Base-by-base conservation (phyloP, 441 rosid genomes). In the Euphorbia corollata region DNA sequence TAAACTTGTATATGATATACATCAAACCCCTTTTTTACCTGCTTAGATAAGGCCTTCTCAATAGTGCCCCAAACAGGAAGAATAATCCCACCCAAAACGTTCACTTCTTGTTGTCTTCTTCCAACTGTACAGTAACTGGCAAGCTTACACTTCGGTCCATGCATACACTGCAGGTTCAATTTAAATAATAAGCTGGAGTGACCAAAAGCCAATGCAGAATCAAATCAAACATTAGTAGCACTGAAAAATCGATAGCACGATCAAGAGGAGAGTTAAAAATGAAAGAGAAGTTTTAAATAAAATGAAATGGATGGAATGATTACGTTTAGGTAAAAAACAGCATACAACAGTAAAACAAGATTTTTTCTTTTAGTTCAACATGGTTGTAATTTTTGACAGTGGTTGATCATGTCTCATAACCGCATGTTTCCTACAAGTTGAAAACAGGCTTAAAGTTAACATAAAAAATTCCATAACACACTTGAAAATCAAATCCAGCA, bases 41-140 rank as follows among this genome's bases (percentile, higher is more conserved):
- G 99, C 85, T 91, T 91, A 68, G 96, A 85, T 63, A 94, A 91
- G 75, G 98, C 97, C 81, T 86, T 91, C 83, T 89, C 99, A 38
- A 94, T 86, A 18, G 99, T 86, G 68, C 99, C 99, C 99, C 99
- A 94, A 51, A 94, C 85, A 43, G 99, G 97, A 81, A 94, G 91
- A 87, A 94, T 91, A 63, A 94, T 89, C 62, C 99, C 99, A 65
- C 99, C 99, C 76, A 94, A 83, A 76, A 94, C 90, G 65, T 88
- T 88, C 43, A 94, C 97, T 88, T 91, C 98, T 68, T 94, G 99
- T 69, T 84, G 73, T 80, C 99, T 83, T 79, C 94, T 75, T 30
- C 99, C 99, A 71, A 94, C 98, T 0, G 99, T 91, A 81, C 99
- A 94, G 75, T 76, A 94, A 74, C 76, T 87, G 20, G 90, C 92